Base-by-base conservation (phyloP, 371 early-diverging fungal species). In the Mortierella sp. region DNA sequence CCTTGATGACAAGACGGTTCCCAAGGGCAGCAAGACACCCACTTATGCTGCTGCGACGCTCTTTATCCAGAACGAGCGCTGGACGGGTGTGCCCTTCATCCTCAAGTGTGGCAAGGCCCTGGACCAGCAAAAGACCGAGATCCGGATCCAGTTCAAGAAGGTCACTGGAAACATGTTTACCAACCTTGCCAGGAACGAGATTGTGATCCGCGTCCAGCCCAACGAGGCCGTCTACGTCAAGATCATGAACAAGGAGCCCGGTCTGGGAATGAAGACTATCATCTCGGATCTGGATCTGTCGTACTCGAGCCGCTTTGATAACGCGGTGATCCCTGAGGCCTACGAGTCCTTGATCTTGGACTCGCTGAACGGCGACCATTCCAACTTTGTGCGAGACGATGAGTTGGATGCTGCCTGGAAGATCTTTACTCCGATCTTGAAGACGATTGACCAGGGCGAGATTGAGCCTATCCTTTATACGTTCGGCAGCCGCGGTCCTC, bases 11-110 rank as follows among this genome's bases (percentile, higher is more conserved):
- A 89, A 92, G 45, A 94, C 95, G 0, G 95, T 98, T 10, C 95
- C 95, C 48, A 79, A 86, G 52, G 94, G 90, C 44, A 93, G 93
- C 48, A 91, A 90, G 64, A 96, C 97, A 16, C 97, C 99, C 5
- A 99, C 99, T 2, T 99, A 94, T 88, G 99, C 99, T 5, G 95
- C 95, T 11, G 89, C 93, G 24, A 96, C 94, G 4, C 86, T 97
- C 73, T 91, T 89, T 76, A 95, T 99, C 74, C 89, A 97, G 76
- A 99, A 97, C 74, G 97, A 97, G 43, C 95, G 98, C 47, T 99
- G 99, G 99, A 90, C 93, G 24, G 96, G 97, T 39, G 99, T 99
- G 47, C 99, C 99, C 13, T 98, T 98, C 86, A 95, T 99, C 63
- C 87, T 98, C 72, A 97, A 96, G 90, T 95, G 96, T 55, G 99